Evolutionary conservation across 352 stramenopile genomes (phyloP).

Genomic region (Albugo laibachii): DNA sequence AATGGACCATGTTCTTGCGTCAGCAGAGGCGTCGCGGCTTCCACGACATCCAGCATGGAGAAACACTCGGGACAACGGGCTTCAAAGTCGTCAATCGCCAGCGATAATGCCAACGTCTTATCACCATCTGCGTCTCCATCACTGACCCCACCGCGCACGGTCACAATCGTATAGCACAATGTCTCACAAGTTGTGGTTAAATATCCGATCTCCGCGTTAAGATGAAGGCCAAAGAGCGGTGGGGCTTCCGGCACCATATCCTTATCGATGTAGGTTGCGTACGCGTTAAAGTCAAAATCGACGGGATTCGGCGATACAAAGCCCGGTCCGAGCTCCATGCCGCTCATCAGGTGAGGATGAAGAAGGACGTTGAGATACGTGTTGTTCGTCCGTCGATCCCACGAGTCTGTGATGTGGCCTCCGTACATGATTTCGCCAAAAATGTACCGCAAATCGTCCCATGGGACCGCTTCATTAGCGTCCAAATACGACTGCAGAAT

Average conservation of each 20-base stretch:
- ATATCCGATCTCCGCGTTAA: conserved; percentile 91
- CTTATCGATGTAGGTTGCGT: conserved; percentile 86
- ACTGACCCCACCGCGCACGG: conserved; percentile 33
- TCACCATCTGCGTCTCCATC: conserved; percentile 37
- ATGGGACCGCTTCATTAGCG: conserved; percentile 81
- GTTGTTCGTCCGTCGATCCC: conserved; percentile 91
- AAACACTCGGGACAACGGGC: conserved; percentile 81
- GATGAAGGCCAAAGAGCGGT: conserved; percentile 86
- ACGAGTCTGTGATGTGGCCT: conserved; percentile 90
- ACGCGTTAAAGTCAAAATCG: conserved; percentile 65
- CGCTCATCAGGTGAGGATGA: conserved; percentile 61
- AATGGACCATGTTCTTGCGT: conserved; percentile 81
- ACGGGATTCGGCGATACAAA: conserved; percentile 85
- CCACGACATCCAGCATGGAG: conserved; percentile 81
- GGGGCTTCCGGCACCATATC: conserved; percentile 85
- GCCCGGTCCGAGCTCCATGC: conserved; percentile 85
- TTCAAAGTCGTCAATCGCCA: conserved; percentile 83
- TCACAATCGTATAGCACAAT: conserved; percentile 88
- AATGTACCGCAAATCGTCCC: conserved; percentile 91
- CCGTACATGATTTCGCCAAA: conserved; percentile 96
- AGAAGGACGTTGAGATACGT: conserved; percentile 85
- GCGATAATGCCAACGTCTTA: conserved; percentile 53
- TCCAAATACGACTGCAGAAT: conserved; percentile 88
- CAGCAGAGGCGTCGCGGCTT: conserved; percentile 75
- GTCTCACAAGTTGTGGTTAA: conserved; percentile 83